Base-by-base conservation (phyloP, 192 early-diverging fungal species). In the Entomortierella parvispora region DNA sequence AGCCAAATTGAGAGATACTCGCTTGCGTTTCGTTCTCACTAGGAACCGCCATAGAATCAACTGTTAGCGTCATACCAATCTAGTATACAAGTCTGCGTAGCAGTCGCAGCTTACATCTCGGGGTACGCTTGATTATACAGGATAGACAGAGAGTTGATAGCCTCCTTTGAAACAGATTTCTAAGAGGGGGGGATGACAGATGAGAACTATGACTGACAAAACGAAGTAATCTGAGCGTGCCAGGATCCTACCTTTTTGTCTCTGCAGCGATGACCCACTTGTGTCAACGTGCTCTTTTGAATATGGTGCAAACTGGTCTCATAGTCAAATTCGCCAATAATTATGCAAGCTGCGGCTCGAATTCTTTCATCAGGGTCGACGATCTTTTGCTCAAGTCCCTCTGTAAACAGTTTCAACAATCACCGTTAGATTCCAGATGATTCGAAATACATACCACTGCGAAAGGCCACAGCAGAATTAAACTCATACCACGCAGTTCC, bases 351-450 rank as follows among this genome's bases (percentile, higher is more conserved):
- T 4, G 89, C 87, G 40, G 86, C 69, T 14, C 97, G 90, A 18
- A 99, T 95, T 62, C 94, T 94, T 31, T 99, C 96, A 62, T 99
- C 97, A 1, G 95, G 93, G 75, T 99, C 97, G 9, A 86, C 74
- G 49, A 95, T 68, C 74, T 94, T 96, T 37, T 72, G 47, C 17
- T 29, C 33, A 28, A 70, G 62, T 9, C 64, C 43, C 22, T 70
- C 65, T 80, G 51, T 17, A 14, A n/a, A n/a, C n/a, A n/a, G n/a
- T n/a, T n/a, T n/a, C n/a, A n/a, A n/a, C n/a, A n/a, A n/a, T n/a
- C n/a, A n/a, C n/a, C n/a, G n/a, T n/a, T n/a, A n/a, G n/a, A n/a
- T n/a, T n/a, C n/a, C n/a, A n/a, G n/a, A n/a, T n/a, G n/a, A n/a
- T n/a, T n/a, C n/a, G n/a, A n/a, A n/a, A n/a, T n/a, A n/a, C n/a